Percentiles rank a stretch among this genome's conserved stretches.
phyloP scores from a whole-genome alignment of 106 monocot genomes.

The Vanilla planifolia region DNA sequence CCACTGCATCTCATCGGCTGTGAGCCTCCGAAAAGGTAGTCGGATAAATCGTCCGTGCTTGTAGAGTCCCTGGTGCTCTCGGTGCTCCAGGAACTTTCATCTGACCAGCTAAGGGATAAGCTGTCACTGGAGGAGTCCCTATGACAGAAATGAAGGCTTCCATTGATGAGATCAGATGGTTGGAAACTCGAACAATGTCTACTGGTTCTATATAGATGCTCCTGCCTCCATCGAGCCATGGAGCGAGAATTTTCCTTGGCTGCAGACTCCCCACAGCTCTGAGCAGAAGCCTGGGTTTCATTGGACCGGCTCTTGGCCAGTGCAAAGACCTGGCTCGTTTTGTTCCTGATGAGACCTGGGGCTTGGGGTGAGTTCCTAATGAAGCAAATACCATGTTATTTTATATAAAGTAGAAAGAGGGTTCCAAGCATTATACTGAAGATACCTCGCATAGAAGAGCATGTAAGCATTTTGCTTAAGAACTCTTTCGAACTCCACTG shows the following conservation, averaged over 20 bases:
- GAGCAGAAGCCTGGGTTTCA: not conserved
- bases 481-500: constrained; percentile 55
- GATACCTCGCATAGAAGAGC: constrained; percentile 58
- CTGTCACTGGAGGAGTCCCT: constrained; percentile 39
- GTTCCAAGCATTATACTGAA: not conserved
- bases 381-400: not conserved
- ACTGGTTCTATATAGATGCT: not conserved
- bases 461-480: constrained; percentile 48
- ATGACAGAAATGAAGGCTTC: not conserved
- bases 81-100: constrained; percentile 51
- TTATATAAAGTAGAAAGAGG: not conserved
- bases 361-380: constrained; percentile 39
- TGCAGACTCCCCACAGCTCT: not conserved
- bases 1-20: constrained; percentile 5
- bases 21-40: constrained; percentile 27
- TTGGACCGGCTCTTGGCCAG: constrained; percentile 8
- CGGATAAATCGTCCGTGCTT: constrained; percentile 41
- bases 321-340: constrained; percentile 1
- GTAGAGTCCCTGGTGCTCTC: constrained; percentile 51
- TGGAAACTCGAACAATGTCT: not conserved
- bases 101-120: constrained; percentile 42
- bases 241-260: not conserved
- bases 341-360: constrained; percentile 21
- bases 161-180: not conserved
- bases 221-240: not conserved